These are phyloP conservation scores for Acacia acuminata DNA, from an alignment of 306 rosid species.

Conservation along the genomic window DNA sequence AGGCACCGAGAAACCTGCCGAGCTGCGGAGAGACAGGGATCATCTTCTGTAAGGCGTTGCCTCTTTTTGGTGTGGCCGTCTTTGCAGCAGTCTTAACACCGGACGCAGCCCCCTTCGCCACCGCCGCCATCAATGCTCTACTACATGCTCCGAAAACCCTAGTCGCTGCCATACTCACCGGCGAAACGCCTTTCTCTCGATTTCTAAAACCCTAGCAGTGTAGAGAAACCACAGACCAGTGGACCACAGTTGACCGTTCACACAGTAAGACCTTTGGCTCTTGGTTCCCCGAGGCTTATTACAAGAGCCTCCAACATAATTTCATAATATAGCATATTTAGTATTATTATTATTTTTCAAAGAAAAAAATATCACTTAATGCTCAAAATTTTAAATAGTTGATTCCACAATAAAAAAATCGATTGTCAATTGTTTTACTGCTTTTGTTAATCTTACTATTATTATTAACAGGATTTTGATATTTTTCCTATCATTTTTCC, in stretches of 20 bases:
- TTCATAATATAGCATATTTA: too few species aligned
- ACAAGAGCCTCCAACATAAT: too few species aligned
- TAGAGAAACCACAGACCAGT: not conserved
- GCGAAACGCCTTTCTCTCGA: conserved; percentile 1
- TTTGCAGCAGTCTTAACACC: conserved; percentile 23
- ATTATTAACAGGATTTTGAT: too few species aligned
- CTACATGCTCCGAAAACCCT: conserved; percentile 47
- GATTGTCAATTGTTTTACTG: too few species aligned
- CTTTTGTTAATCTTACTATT: too few species aligned
- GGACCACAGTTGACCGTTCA: too few species aligned
- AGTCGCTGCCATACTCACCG: conserved; percentile 35
- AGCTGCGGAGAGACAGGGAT: conserved; percentile 55
- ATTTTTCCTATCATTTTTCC: too few species aligned
- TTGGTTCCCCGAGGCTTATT: not conserved
- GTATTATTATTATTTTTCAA: too few species aligned
- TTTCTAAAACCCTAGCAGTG: conserved; percentile 39
- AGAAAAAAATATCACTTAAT: too few species aligned
- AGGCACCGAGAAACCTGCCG: conserved; percentile 42
- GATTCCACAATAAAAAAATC: too few species aligned
- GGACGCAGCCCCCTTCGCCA: conserved; percentile 27
- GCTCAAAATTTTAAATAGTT: too few species aligned
- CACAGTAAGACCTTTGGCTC: not conserved
- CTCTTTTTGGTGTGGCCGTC: not conserved
- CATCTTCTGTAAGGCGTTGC: conserved; percentile 40
- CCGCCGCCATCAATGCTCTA: conserved; percentile 45